Percentiles rank a stretch among this genome's conserved stretches.
Conservation (phyloP, 2,329 filamentous ascomycete species). For the Geoglossum cookeanum region DNA sequence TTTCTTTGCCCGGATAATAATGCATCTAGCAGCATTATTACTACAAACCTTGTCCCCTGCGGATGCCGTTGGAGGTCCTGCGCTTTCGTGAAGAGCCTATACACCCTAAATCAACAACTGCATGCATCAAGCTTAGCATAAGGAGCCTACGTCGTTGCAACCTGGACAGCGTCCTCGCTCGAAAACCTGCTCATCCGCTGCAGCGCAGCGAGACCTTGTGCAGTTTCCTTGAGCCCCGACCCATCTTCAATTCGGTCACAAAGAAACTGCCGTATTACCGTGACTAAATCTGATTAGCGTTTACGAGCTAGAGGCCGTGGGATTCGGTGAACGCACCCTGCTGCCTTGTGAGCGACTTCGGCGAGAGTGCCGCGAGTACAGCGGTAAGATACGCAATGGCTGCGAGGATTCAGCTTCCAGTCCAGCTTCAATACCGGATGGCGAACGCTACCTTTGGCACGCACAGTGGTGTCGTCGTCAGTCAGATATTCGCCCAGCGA, state of each 20-base stretch:
- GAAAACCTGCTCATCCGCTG: slow-evolving; percentile 32
- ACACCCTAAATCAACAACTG: not conserved
- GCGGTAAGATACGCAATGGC: slow-evolving; percentile 32
- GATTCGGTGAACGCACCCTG: slow-evolving; percentile 26
- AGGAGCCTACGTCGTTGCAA: not conserved
- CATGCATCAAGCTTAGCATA: not conserved
- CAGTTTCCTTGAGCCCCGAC: slow-evolving; percentile 23
- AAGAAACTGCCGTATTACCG: slow-evolving; percentile 44
- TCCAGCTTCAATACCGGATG: slow-evolving; percentile 7
- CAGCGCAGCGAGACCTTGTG: slow-evolving; percentile 37
- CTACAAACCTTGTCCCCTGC: slow-evolving; percentile 44
- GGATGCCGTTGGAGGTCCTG: slow-evolving; percentile 40
- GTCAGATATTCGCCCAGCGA: slow-evolving; percentile 48
- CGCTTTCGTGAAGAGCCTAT: slow-evolving; percentile 29
- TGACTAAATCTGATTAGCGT: slow-evolving; percentile 11
- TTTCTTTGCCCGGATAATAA: slow-evolving; percentile 41
- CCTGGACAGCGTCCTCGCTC: slow-evolving; percentile 7
- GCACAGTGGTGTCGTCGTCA: slow-evolving; percentile 39
- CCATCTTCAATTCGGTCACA: slow-evolving; percentile 45
- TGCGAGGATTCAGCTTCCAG: slow-evolving; percentile 7
- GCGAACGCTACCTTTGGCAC: slow-evolving; percentile 35
- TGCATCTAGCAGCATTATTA: slow-evolving; percentile 40
- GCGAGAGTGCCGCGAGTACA: slow-evolving; percentile 29
- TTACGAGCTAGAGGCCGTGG: not conserved
- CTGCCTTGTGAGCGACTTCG: slow-evolving; percentile 38